Evolutionary conservation across 208 protist species (phyloP), one percentile per base, ranked within the genome.

Genomic region (Vickermania ingenoplastis): DNA sequence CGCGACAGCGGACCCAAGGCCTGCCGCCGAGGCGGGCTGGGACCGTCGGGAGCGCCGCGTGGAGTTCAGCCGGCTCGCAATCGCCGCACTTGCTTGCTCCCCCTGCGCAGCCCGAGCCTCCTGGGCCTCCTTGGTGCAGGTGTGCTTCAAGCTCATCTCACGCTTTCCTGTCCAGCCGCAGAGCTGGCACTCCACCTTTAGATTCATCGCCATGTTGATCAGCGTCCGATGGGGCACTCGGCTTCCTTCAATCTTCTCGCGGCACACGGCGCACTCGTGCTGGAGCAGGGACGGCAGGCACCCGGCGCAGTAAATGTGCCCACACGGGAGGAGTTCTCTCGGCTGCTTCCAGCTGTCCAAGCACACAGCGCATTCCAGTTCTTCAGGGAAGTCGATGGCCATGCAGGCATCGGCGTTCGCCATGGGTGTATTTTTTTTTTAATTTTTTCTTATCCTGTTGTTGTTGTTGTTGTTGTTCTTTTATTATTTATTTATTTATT

Each of bases 101-200:
- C 11, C 17, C 11, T 45, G 11, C 11, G 36, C 36, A n/a, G 36
- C 36, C 17, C 36, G 36, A 7, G 7, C 17, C 36, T 45, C 17
- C 36, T 45, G 36, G 36, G 7, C 36, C 36, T 45, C 36, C 36
- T 7, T 7, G 17, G 17, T n/a, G 50, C 72, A 79, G 21, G 56
- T 63, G 56, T 81, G 79, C 1, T 36, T 36, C n/a, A 52, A 51
- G 48, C 75, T 59, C 11, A 62, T 21, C 52, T 83, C 72, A 0
- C 83, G 79, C 7, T 69, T 89, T 14, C 86, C 86, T 11, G 29
- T 63, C 86, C 86, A 93, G 22, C 65, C 62, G 41, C 86, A 93
- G 26, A 57, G 50, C 41, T 59, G 31, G 55, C 86, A 91, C 58
- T 70, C 71, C 30, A 86, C 78, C 22, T 36, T 64, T 14, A 91